A percentile compares a stretch with the other conserved stretches of the same genome.
Conservation (phyloP, 2,329 filamentous ascomycete species). For the Lachnellula occidentalis region DNA sequence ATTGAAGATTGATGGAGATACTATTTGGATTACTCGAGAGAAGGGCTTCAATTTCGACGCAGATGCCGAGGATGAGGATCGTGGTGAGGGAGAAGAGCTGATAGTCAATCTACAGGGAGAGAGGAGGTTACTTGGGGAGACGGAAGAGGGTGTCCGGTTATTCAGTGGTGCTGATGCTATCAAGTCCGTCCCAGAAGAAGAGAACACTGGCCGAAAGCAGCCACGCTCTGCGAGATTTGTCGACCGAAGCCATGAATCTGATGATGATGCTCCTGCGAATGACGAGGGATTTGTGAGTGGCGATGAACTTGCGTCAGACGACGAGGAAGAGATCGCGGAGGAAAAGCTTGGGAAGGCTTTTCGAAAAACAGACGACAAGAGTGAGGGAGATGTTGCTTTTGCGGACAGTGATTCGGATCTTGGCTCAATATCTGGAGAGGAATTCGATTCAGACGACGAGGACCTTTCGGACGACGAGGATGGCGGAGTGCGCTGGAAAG, state of each 20-base stretch:
- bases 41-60: conserved; percentile 71
- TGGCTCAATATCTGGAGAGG: conserved; percentile 68
- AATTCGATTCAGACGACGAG: conserved; percentile 42
- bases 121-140: conserved; percentile 74
- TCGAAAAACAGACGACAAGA: conserved; percentile 46
- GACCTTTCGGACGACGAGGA: conserved; percentile 60
- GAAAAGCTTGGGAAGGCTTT: conserved; percentile 58
- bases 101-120: conserved; percentile 85
- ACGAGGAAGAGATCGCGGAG: conserved; percentile 53
- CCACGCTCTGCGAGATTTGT: conserved; percentile 53
- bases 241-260: conserved; percentile 53
- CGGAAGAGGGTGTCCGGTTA: conserved; percentile 74
- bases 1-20: conserved; percentile 92
- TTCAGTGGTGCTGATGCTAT: conserved; percentile 75
- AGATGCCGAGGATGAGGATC: conserved; percentile 59
- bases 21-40: conserved; percentile 77
- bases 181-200: conserved; percentile 50
- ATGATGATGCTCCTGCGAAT: conserved; percentile 53
- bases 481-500: conserved; percentile 77
- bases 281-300: conserved; percentile 36
- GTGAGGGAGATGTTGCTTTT: conserved; percentile 74
- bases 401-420: conserved; percentile 97
- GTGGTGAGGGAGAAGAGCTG: conserved; percentile 91
- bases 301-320: conserved; percentile 39
- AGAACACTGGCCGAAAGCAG: conserved; percentile 57